Conservation (phyloP, 306 rosid species). For the Potentilla sterilis region DNA sequence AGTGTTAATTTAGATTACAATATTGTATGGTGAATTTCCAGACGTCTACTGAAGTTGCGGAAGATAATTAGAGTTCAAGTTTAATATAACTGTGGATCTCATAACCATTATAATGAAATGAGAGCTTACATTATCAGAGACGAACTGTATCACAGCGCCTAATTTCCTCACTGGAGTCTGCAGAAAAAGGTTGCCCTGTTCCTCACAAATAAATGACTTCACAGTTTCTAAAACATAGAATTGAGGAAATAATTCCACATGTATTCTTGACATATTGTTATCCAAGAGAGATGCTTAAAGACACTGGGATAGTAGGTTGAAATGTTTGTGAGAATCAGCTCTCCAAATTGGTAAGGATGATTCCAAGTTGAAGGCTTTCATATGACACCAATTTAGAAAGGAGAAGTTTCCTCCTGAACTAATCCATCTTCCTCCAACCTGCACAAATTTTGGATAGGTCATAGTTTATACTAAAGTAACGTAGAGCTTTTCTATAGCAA, state of each 20-base stretch:
- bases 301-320: not conserved
- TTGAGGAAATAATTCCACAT: not conserved
- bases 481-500: too few relatives aligned
- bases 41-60: not conserved
- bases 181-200: not conserved
- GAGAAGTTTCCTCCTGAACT: too few relatives aligned
- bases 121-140: not conserved
- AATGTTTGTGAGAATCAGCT: not conserved
- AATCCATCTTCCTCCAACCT: too few relatives aligned
- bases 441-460: too few relatives aligned
- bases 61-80: not conserved
- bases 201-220: not conserved
- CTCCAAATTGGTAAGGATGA: not conserved
- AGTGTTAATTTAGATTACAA: not conserved
- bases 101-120: not conserved
- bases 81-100: too few relatives aligned
- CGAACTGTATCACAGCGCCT: not conserved
- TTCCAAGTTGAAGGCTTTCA: too few relatives aligned
- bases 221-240: not conserved
- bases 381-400: too few relatives aligned
- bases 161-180: not conserved
- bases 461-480: too few relatives aligned
- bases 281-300: not conserved
- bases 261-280: not conserved
- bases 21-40: too few relatives aligned